phyloP scores from a whole-genome alignment of 345 rosid species.

The Combretum micranthum region DNA sequence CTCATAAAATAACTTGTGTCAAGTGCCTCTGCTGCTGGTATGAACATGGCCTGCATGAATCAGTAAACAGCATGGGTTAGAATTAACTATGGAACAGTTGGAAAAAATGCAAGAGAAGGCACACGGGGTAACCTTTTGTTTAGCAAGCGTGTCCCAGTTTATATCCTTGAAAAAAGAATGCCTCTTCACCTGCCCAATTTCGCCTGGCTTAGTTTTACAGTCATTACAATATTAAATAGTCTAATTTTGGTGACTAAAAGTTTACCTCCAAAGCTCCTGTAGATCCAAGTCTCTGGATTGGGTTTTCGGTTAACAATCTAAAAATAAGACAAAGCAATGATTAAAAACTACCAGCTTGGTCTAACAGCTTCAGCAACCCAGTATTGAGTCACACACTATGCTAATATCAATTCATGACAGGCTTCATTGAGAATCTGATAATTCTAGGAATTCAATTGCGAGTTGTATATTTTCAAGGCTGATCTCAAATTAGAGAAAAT shows the following conservation, averaged over 20 bases:
- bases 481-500: too few relatives aligned
- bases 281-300: constrained; percentile 89
- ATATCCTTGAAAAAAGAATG: constrained; percentile 82
- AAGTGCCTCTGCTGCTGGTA: constrained; percentile 74
- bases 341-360: constrained; percentile 8
- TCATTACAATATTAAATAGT: too few relatives aligned
- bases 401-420: too few relatives aligned
- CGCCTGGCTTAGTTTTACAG: too few relatives aligned
- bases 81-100: too few relatives aligned
- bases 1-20: constrained; percentile 96
- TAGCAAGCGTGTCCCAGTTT: constrained; percentile 90
- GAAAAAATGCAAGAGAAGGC: neutral
- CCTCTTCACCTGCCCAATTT: constrained; percentile 55
- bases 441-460: too few relatives aligned
- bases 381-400: too few relatives aligned
- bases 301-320: constrained; percentile 85
- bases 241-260: constrained; percentile 3
- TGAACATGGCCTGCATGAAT: constrained; percentile 72
- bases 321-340: constrained; percentile 12
- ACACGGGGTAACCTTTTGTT: constrained; percentile 66
- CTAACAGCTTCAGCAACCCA: too few relatives aligned
- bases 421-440: too few relatives aligned
- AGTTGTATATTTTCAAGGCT: too few relatives aligned
- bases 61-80: too few relatives aligned
- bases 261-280: constrained; percentile 86